Conservation (phyloP, 495 filamentous ascomycete species). For the Xylaria acuta region DNA sequence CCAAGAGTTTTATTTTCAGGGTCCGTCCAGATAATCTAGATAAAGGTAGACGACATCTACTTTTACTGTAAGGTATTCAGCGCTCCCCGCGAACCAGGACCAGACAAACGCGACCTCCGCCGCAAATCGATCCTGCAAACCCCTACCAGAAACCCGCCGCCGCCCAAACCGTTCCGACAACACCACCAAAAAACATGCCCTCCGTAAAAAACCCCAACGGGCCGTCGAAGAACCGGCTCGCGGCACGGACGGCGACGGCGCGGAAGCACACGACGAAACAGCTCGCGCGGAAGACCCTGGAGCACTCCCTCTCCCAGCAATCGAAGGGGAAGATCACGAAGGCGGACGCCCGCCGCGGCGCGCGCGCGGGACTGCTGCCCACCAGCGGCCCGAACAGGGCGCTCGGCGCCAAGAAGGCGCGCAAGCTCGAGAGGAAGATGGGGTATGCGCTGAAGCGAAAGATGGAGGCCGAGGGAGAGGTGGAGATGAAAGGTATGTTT, state of each 20-base stretch:
- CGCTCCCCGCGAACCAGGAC: too few species aligned
- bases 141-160: too few species aligned
- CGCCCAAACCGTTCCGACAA: too few species aligned
- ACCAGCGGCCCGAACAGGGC: slow-evolving; percentile 50
- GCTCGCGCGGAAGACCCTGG: slow-evolving; percentile 29
- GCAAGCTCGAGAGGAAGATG: slow-evolving; percentile 52
- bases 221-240: slow-evolving; percentile 49
- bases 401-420: slow-evolving; percentile 50
- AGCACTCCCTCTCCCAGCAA: slow-evolving; percentile 9
- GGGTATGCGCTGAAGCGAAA: slow-evolving; percentile 49
- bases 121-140: too few species aligned
- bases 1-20: not conserved
- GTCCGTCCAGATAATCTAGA: not conserved
- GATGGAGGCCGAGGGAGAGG: slow-evolving; percentile 47
- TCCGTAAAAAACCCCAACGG: slow-evolving; percentile 56
- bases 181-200: slow-evolving; percentile 40
- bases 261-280: slow-evolving; percentile 39
- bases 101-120: too few species aligned
- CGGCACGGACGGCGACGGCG: slow-evolving; percentile 41
- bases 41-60: too few species aligned
- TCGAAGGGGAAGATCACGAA: slow-evolving; percentile 32
- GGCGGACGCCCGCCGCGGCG: slow-evolving; percentile 45
- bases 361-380: slow-evolving; percentile 47
- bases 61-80: too few species aligned
- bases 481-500: slow-evolving; percentile 46